These are phyloP conservation scores for Paecilomyces sp. DNA, from an alignment of 2,329 filamentous ascomycete genomes.

Conservation along the genomic window DNA sequence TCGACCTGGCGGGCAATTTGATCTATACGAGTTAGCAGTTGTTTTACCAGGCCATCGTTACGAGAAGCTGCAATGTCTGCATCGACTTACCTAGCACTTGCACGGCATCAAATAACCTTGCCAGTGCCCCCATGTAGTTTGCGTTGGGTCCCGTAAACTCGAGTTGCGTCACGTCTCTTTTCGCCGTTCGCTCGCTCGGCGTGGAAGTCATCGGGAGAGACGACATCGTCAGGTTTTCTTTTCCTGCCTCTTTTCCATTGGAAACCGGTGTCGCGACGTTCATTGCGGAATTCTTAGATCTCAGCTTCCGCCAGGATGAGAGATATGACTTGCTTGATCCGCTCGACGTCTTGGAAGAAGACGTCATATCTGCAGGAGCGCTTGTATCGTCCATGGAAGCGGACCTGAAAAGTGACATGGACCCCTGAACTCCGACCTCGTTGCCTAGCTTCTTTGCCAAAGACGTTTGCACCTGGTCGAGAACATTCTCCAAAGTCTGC, in stretches of 20 bases:
- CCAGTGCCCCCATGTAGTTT: constrained; percentile 85
- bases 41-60: background rate
- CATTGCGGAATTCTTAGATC: constrained; percentile 77
- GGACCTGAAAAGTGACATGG: constrained; percentile 66
- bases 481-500: constrained; percentile 74
- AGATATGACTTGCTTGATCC: constrained; percentile 68
- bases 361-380: constrained; percentile 23
- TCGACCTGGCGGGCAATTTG: constrained; percentile 95
- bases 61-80: background rate
- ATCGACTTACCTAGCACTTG: constrained; percentile 71
- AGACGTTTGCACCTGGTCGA: constrained; percentile 75
- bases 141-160: constrained; percentile 78
- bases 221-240: constrained; percentile 60
- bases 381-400: constrained; percentile 43
- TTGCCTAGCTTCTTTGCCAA: constrained; percentile 81
- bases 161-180: constrained; percentile 61
- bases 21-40: constrained; percentile 47
- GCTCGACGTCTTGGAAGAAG: constrained; percentile 46
- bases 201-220: constrained; percentile 68
- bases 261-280: constrained; percentile 33
- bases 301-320: constrained; percentile 82
- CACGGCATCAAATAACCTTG: constrained; percentile 83
- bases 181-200: constrained; percentile 58
- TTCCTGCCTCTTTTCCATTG: constrained; percentile 41
- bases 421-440: constrained; percentile 78